Base-by-base conservation (phyloP, 1,284 basidiomycete genomes). In the Apiotrichum laibachii region DNA sequence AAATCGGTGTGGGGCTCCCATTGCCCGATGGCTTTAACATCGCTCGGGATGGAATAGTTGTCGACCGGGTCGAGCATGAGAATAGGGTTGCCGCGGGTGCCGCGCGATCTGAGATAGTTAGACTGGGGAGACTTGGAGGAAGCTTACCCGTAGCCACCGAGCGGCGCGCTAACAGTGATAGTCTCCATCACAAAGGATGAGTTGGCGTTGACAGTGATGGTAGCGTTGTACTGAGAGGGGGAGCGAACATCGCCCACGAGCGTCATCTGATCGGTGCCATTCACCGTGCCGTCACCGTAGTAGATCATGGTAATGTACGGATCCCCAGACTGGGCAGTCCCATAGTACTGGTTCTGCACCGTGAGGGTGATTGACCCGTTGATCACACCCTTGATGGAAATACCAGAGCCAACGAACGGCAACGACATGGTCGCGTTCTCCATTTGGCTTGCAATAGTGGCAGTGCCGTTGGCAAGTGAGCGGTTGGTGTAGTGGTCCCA, bases 331-430 rank as follows among this genome's bases (percentile, higher is more conserved):
- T 5, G 4, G 31, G 1, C 18, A 4, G 7, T n/a, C 33, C 13
- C 18, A 37, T 19, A 13, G 16, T 39, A 18, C 16, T 15, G 5
- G 18, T 50, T 40, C 8, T 10, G 8, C 6, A 33, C 49, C 21
- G 34, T 13, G 19, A 50, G 13, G 10, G 35, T 15, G 5, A 50
- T 22, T 1, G 35, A 22, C 13, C 49, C 49, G 37, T 50, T n/a
- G 19, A 50, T 7, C 1, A 21, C 18, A 34, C 57, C 57, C 33
- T 50, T 43, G 37, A 59, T 55, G 21, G 31, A 53, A 6, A 46
- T 44, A 5, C 39, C 57, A 2, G 52, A 51, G 7, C 57, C 57
- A 19, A 51, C 43, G 31, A 54, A 59, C 19, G 22, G 15, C 12
- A 55, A 42, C 3, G 8, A 39, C n/a, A 53, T 35, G 33, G n/a